A percentile compares a stretch with the other conserved stretches of the same genome.
These are phyloP conservation scores for Didymella keratinophila DNA, from an alignment of 2,329 filamentous ascomycete species.

Conservation along the genomic window DNA sequence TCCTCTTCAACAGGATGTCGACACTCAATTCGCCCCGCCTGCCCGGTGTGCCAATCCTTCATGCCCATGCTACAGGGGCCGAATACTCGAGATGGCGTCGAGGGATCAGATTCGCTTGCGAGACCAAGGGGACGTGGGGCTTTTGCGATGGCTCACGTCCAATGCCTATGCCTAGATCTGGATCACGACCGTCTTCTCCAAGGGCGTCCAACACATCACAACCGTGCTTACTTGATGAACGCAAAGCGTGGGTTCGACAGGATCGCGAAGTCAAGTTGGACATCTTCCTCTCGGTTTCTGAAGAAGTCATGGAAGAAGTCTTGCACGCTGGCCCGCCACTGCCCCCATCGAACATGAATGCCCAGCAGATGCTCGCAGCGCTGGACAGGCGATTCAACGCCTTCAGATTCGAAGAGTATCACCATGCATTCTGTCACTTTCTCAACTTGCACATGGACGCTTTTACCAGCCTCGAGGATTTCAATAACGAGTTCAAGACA, in stretches of 20 bases:
- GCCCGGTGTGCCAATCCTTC: conserved; percentile 40
- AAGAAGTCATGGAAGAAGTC: conserved; percentile 50
- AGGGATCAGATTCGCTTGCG: conserved; percentile 41
- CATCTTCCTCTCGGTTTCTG: conserved; percentile 47
- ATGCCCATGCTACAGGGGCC: conserved; percentile 37
- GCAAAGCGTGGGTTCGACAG: conserved; percentile 46
- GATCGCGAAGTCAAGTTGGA: conserved; percentile 49
- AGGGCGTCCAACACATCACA: conserved; percentile 32
- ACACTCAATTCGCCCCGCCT: conserved; percentile 26
- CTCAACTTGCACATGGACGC: conserved; percentile 49
- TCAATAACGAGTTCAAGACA: conserved; percentile 45
- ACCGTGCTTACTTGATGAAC: conserved; percentile 44
- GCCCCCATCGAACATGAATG: conserved; percentile 42
- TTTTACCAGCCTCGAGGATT: conserved; percentile 42
- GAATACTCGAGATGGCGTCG: conserved; percentile 47
- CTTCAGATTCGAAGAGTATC: conserved; percentile 48
- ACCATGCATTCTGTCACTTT: conserved; percentile 50
- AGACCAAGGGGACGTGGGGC: conserved; percentile 44
- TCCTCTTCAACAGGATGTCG: conserved; percentile 22
- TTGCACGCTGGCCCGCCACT: conserved; percentile 47
- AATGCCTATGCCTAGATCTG: conserved; percentile 48
- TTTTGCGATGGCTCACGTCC: conserved; percentile 42
- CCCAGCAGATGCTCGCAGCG: conserved; percentile 44
- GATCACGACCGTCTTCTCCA: conserved; percentile 32
- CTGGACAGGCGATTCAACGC: conserved; percentile 39